Conservation (phyloP, 2,329 filamentous ascomycete genomes). For the Colletotrichum cereale region DNA sequence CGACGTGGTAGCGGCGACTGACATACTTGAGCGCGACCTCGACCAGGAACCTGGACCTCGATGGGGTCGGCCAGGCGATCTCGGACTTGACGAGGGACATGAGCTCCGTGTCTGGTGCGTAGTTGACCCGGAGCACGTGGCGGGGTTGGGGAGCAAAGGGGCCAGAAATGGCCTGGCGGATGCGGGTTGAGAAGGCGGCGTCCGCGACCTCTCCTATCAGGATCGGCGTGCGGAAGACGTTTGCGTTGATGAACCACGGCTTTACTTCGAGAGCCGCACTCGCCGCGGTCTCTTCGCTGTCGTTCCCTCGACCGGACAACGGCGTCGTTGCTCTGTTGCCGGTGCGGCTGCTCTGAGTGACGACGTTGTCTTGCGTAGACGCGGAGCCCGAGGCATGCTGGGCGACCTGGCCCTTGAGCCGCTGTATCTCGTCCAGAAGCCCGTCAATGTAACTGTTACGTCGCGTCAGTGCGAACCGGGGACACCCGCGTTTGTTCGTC, state of each 20-base stretch:
- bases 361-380: not conserved
- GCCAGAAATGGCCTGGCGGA: constrained; percentile 51
- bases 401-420: constrained; percentile 44
- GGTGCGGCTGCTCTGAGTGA: not conserved
- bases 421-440: constrained; percentile 50
- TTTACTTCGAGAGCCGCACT: constrained; percentile 33
- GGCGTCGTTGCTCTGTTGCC: constrained; percentile 21
- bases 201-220: constrained; percentile 52
- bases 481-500: not conserved
- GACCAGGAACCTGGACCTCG: constrained; percentile 52
- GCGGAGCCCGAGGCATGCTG: not conserved
- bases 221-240: constrained; percentile 49
- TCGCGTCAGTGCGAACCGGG: constrained; percentile 42
- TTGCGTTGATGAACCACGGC: constrained; percentile 52
- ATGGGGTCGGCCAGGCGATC: constrained; percentile 53
- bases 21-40: constrained; percentile 57
- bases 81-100: constrained; percentile 47
- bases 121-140: constrained; percentile 51
- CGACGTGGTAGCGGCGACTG: constrained; percentile 55
- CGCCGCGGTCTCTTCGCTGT: constrained; percentile 12
- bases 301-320: constrained; percentile 6
- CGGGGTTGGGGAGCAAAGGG: constrained; percentile 42
- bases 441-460: constrained; percentile 50
- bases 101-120: constrained; percentile 48
- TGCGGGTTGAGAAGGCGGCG: constrained; percentile 52